Conservation (phyloP, 2,329 filamentous ascomycete species). For the Berkeleyomyces basicola region DNA sequence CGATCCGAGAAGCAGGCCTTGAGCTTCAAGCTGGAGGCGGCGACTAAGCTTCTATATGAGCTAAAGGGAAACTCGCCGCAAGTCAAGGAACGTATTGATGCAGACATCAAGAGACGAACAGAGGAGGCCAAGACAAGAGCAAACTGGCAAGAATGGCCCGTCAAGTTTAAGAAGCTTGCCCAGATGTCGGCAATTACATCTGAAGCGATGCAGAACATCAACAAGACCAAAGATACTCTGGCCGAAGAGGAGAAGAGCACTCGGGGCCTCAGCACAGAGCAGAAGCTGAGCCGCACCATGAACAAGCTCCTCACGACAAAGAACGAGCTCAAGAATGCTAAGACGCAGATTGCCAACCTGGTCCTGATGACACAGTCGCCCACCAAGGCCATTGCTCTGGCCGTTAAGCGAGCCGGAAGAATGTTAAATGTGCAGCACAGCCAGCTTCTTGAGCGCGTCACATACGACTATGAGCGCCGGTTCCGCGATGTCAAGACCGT, state of each 20-base stretch:
- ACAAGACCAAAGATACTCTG: neutral
- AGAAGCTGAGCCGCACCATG: neutral
- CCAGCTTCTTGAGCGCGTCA: neutral
- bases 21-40: neutral
- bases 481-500: neutral
- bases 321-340: neutral
- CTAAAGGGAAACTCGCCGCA: neutral
- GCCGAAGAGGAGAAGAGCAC: neutral
- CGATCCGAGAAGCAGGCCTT: neutral
- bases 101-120: neutral
- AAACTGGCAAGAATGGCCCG: neutral
- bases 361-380: neutral
- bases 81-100: neutral
- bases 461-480: neutral
- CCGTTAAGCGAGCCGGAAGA: neutral
- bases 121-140: neutral
- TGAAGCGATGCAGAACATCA: neutral
- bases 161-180: neutral
- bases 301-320: neutral
- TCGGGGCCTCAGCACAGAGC: neutral
- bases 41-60: neutral
- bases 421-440: neutral
- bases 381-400: neutral
- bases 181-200: neutral
- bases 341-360: neutral